phyloP scores from a whole-genome alignment of 768 basidiomycete genomes.

The Phaffia australis region DNA sequence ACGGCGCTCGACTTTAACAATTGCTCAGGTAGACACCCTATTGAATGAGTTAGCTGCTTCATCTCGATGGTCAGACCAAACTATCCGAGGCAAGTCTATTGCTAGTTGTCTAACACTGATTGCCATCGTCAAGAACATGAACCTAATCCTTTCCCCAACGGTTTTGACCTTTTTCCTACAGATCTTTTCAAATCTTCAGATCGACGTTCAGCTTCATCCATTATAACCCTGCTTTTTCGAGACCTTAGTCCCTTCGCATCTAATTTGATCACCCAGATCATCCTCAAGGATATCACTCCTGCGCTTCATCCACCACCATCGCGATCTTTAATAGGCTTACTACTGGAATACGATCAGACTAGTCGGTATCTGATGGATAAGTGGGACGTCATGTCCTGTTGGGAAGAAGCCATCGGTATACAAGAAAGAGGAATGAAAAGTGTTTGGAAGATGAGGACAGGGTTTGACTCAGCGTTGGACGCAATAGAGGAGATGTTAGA shows the following conservation, averaged over 20 bases:
- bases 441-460: neutral
- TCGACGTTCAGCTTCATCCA: constrained; percentile 25
- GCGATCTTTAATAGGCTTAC: too few relatives aligned
- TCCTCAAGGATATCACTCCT: constrained; percentile 75
- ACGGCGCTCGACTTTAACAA: neutral
- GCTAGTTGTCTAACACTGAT: constrained; percentile 34
- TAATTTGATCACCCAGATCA: constrained; percentile 67
- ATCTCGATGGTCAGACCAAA: constrained; percentile 48
- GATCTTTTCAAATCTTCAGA: neutral
- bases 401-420: neutral
- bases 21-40: constrained; percentile 50
- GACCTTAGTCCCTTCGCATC: constrained; percentile 54
- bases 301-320: constrained; percentile 55
- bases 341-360: constrained; percentile 4
- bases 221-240: constrained; percentile 53
- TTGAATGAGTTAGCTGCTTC: constrained; percentile 63
- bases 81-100: constrained; percentile 31
- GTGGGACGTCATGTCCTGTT: constrained; percentile 5
- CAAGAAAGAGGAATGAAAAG: neutral
- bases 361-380: constrained; percentile 11
- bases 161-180: too few relatives aligned
- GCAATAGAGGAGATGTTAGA: constrained; percentile 1
- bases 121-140: constrained; percentile 34
- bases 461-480: neutral
- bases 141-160: neutral